phyloP scores from a whole-genome alignment of 1,284 basidiomycete genomes.

The Heterobasidion annosum region DNA sequence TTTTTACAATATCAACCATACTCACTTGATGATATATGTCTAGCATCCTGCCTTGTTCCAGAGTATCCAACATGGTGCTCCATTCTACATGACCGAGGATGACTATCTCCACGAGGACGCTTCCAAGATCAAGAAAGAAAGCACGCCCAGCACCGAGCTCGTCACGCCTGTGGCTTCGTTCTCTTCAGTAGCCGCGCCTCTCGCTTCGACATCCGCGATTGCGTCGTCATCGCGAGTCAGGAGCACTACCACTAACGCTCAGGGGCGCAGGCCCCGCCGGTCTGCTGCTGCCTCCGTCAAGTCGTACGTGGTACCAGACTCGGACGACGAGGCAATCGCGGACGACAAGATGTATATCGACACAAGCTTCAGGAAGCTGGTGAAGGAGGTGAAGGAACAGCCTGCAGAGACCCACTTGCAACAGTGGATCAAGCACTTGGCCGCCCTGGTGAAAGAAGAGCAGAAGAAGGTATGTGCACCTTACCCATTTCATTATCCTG shows the following conservation, averaged over 20 bases:
- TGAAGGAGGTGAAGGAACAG: constrained; percentile 22
- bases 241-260: constrained; percentile 12
- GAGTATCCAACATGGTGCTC: constrained; percentile 51
- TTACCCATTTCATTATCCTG: neutral
- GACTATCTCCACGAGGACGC: constrained; percentile 41
- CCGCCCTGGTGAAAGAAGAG: constrained; percentile 49
- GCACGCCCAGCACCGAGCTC: constrained; percentile 9
- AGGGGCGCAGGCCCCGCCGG: constrained; percentile 50
- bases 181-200: neutral
- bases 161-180: constrained; percentile 3
- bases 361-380: constrained; percentile 21
- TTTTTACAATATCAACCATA: neutral
- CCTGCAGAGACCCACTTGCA: constrained; percentile 45
- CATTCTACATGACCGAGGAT: constrained; percentile 58
- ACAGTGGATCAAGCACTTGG: constrained; percentile 57
- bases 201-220: constrained; percentile 2
- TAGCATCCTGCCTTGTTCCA: constrained; percentile 45
- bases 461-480: constrained; percentile 45
- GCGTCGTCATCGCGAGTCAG: constrained; percentile 1
- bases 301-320: constrained; percentile 61
- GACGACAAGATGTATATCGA: constrained; percentile 25
- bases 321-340: constrained; percentile 56
- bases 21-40: neutral
- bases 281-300: constrained; percentile 38
- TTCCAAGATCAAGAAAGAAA: constrained; percentile 29